These are phyloP conservation scores for Ilyonectria mors-panacis DNA, from an alignment of 2,329 filamentous ascomycete species.

Conservation along the genomic window DNA sequence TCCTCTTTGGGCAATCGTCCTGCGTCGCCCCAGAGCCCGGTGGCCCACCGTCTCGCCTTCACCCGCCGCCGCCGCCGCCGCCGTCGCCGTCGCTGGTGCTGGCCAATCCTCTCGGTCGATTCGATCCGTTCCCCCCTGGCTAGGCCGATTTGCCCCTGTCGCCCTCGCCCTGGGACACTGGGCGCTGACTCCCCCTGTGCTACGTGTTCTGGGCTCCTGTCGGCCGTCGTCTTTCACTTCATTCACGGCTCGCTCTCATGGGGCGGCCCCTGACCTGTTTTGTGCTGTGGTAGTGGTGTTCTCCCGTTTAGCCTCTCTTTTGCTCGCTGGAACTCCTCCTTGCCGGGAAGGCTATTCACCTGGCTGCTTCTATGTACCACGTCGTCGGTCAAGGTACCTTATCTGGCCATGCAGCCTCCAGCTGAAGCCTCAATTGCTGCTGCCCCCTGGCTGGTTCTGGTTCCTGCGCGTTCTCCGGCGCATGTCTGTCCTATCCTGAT, in stretches of 20 bases:
- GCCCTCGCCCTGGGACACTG: not conserved
- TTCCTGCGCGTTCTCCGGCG: constrained; percentile 12
- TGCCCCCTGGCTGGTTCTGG: constrained; percentile 9
- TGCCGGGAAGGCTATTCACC: constrained; percentile 7
- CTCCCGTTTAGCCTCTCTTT: not conserved
- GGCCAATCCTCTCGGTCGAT: constrained; percentile 22
- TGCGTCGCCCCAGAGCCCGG: constrained; percentile 33
- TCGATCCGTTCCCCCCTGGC: constrained; percentile 30
- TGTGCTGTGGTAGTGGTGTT: not conserved
- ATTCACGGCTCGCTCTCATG: not conserved
- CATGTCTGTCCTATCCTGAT: not conserved
- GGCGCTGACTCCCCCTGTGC: constrained; percentile 8
- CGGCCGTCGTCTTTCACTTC: constrained; percentile 1
- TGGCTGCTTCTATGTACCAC: not conserved
- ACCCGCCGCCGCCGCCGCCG: constrained; percentile 29
- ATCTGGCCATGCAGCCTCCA: not conserved
- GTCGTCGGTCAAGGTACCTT: not conserved
- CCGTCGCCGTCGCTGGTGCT: constrained; percentile 29
- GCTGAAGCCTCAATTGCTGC: constrained; percentile 3
- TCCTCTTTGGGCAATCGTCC: constrained; percentile 50
- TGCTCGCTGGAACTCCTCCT: not conserved
- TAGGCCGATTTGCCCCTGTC: constrained; percentile 15
- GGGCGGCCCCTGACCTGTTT: not conserved
- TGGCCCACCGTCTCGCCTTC: constrained; percentile 29
- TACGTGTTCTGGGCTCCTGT: constrained; percentile 8